phyloP scores from a whole-genome alignment of 2,329 filamentous ascomycete species.

The Colletotrichum eleusines region DNA sequence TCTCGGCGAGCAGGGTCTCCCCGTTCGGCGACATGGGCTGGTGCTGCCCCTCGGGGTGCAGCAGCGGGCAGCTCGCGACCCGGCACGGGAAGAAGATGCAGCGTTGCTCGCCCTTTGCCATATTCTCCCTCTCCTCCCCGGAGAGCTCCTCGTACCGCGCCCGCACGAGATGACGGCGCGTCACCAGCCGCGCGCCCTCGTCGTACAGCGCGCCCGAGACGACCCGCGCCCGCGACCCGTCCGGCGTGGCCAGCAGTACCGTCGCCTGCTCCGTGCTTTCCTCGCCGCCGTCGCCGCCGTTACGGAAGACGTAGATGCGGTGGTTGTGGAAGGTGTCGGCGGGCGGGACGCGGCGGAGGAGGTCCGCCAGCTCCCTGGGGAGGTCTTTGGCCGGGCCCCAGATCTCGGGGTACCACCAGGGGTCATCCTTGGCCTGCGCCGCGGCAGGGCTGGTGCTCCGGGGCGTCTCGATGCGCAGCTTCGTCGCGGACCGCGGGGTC shows the following conservation, averaged over 20 bases:
- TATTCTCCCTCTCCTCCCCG: neutral
- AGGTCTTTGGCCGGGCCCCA: slow-evolving; percentile 7
- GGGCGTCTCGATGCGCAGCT: neutral
- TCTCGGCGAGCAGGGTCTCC: neutral
- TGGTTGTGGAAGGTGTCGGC: neutral
- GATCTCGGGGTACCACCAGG: slow-evolving; percentile 15
- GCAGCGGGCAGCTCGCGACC: slow-evolving; percentile 4
- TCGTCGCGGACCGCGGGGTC: neutral
- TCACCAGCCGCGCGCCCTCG: slow-evolving; percentile 1
- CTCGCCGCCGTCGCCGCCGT: neutral
- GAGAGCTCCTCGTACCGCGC: slow-evolving; percentile 9
- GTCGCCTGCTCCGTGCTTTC: neutral
- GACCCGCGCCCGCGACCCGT: neutral
- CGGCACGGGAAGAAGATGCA: slow-evolving; percentile 15
- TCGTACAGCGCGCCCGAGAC: neutral
- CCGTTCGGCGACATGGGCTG: neutral
- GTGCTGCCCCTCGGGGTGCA: slow-evolving; percentile 4
- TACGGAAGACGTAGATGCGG: neutral
- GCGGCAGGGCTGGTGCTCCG: neutral
- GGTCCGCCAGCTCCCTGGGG: neutral
- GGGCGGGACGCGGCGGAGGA: neutral
- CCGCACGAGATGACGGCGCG: neutral
- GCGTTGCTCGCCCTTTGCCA: neutral
- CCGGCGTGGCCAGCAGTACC: neutral
- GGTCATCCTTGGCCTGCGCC: neutral